phyloP scores from a whole-genome alignment of 768 basidiomycete species.

The Boletus edulis region DNA sequence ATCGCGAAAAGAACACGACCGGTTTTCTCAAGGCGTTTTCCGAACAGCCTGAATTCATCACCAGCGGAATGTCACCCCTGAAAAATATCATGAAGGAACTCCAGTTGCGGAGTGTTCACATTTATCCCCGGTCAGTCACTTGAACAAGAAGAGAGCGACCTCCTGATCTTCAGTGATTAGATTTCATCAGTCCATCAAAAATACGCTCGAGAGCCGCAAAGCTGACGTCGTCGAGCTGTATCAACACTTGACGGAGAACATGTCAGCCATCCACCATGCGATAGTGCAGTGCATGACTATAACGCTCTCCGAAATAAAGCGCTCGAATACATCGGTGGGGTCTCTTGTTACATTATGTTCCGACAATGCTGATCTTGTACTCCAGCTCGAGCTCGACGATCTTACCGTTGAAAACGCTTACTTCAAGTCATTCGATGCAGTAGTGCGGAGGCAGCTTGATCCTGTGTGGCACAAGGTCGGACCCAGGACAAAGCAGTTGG shows the following conservation, averaged over 20 bases:
- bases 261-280: conserved; percentile 90
- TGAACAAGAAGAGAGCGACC: neutral
- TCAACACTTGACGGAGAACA: conserved; percentile 78
- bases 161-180: conserved; percentile 38
- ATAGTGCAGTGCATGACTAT: conserved; percentile 93
- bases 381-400: conserved; percentile 92
- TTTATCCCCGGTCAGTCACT: conserved; percentile 77
- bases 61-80: conserved; percentile 86
- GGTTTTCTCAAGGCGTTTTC: conserved; percentile 98
- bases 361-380: neutral
- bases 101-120: conserved; percentile 82
- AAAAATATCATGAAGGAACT: conserved; percentile 92
- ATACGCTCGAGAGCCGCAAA: conserved; percentile 73
- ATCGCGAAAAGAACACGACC: conserved; percentile 81
- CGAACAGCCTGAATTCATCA: conserved; percentile 95
- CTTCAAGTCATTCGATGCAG: conserved; percentile 86
- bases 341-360: neutral
- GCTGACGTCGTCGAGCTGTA: conserved; percentile 93
- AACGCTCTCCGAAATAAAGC: conserved; percentile 86
- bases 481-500: conserved; percentile 86
- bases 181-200: conserved; percentile 87
- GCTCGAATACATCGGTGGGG: conserved; percentile 71
- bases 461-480: conserved; percentile 97
- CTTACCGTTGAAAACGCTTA: conserved; percentile 91
- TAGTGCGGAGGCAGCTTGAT: conserved; percentile 87